These are phyloP conservation scores for Epichloe amarillans DNA, from an alignment of 2,329 filamentous ascomycete genomes.

Conservation along the genomic window DNA sequence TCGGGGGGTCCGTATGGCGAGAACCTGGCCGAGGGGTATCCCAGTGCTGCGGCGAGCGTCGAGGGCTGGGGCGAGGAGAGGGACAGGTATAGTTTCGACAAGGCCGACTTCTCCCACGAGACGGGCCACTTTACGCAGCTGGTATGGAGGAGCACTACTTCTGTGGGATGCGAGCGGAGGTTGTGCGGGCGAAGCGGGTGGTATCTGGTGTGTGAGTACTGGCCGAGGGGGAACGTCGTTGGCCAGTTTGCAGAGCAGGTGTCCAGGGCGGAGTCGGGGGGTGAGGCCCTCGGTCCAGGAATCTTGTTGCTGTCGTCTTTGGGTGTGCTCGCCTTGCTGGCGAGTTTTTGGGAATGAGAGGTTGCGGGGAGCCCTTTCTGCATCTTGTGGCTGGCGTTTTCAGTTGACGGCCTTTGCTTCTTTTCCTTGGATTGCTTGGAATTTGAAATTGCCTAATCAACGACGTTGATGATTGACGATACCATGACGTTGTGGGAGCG, in stretches of 20 bases:
- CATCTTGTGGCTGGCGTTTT: too few species aligned
- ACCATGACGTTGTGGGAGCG: too few species aligned
- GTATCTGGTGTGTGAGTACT: constrained; percentile 60
- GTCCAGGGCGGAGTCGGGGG: not conserved
- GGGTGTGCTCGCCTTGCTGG: not conserved
- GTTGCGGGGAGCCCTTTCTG: too few species aligned
- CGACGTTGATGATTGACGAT: too few species aligned
- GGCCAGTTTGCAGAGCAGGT: constrained; percentile 33
- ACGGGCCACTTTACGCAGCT: constrained; percentile 19
- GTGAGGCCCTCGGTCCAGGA: not conserved
- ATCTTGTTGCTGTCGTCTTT: not conserved
- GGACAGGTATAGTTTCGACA: constrained; percentile 5
- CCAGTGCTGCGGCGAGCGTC: not conserved
- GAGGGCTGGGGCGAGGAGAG: constrained; percentile 10
- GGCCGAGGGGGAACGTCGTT: constrained; percentile 49
- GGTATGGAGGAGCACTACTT: constrained; percentile 16
- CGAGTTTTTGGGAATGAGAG: too few species aligned
- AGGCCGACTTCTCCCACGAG: not conserved
- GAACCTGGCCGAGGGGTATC: constrained; percentile 3
- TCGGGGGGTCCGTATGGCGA: constrained; percentile 41
- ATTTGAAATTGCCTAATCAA: too few species aligned
- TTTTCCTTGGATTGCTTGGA: too few species aligned
- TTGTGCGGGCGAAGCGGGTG: constrained; percentile 33
- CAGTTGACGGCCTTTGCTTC: too few species aligned
- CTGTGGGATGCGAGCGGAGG: constrained; percentile 13